Base-by-base conservation (phyloP, 352 stramenopile genomes). In the Phytophthora crassamura region DNA sequence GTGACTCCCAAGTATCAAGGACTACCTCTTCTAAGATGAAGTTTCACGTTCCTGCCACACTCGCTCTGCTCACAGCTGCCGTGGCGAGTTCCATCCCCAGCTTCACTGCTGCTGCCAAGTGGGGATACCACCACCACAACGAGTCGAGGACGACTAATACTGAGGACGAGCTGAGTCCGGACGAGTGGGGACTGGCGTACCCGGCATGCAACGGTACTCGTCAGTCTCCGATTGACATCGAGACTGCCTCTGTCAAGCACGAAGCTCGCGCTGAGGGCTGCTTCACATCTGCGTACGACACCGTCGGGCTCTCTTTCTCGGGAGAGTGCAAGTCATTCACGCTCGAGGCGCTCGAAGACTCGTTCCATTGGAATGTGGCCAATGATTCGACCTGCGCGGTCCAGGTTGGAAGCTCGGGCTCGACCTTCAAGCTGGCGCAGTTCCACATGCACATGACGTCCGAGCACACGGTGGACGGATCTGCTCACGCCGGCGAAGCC, bases 201-300 rank as follows among this genome's bases (percentile, higher is more conserved):
- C n/a, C 71, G 1, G 34, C 62, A 12, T 86, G 77, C 56, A 57
- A 57, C 14, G 74, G 77, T 45, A 49, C 28, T 3, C 56, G 70
- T 42, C 77, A 86, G 58, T 86, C 74, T 22, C 77, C 77, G 5
- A 68, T 86, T 46, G 74, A 86, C 47, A 49, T 86, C 15, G 14
- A 38, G 30, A 40, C 15, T 7, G 15, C 5, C 3, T 15, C 3
- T 6, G 22, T 34, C 3, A 14, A 38, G 25, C 61, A 68, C 18
- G 22, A 51, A 36, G 20, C 28, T 38, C 42, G 55, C 14, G 52
- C 49, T 2, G 67, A 69, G 7, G 49, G 55, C n/a, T 55, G 52
- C 33, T 48, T 32, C 9, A 51, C 43, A 22, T n/a, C 80, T 33
- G 38, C 73, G 6, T 79, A 70, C 67, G 59, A 59, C 15, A 74